These are phyloP conservation scores for Arachnomyces sp. DNA, from an alignment of 2,329 filamentous ascomycete genomes.

Conservation along the genomic window DNA sequence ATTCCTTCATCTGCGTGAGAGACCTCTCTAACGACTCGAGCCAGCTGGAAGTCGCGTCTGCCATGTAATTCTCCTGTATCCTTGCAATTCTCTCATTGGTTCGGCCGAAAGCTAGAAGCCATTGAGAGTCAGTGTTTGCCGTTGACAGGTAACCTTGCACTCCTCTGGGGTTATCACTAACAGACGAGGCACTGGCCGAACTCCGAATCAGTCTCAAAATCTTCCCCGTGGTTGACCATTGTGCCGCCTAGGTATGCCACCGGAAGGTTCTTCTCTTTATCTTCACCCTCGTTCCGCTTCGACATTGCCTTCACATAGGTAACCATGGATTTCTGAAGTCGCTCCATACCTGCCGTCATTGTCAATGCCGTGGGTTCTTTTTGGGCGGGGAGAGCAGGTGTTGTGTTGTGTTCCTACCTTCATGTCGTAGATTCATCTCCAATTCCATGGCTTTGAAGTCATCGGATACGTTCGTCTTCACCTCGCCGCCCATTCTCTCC, in stretches of 20 bases:
- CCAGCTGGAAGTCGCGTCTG: constrained; percentile 73
- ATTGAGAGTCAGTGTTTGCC: constrained; percentile 4
- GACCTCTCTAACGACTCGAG: constrained; percentile 85
- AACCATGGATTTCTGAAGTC: constrained; percentile 77
- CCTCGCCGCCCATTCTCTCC: constrained; percentile 89
- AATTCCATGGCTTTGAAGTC: constrained; percentile 85
- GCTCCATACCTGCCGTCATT: constrained; percentile 69
- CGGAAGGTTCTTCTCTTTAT: constrained; percentile 79
- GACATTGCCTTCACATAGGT: constrained; percentile 81
- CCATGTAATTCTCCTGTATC: constrained; percentile 75
- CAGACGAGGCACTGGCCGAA: constrained; percentile 79
- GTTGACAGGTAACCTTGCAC: not conserved
- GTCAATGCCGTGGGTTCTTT: constrained; percentile 1
- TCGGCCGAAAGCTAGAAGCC: constrained; percentile 59
- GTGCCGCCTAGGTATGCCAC: constrained; percentile 71
- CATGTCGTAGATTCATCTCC: constrained; percentile 83
- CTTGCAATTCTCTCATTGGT: constrained; percentile 82
- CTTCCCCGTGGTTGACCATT: constrained; percentile 84
- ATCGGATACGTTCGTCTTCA: constrained; percentile 77
- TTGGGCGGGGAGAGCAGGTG: not conserved
- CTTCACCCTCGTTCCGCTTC: constrained; percentile 75
- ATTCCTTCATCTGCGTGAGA: constrained; percentile 93
- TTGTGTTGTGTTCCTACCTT: constrained; percentile 51
- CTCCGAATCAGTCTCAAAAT: constrained; percentile 84
- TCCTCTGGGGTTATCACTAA: constrained; percentile 38